Base-by-base conservation (phyloP, 139 green algal genomes). In the Volvox reticuliferus region DNA sequence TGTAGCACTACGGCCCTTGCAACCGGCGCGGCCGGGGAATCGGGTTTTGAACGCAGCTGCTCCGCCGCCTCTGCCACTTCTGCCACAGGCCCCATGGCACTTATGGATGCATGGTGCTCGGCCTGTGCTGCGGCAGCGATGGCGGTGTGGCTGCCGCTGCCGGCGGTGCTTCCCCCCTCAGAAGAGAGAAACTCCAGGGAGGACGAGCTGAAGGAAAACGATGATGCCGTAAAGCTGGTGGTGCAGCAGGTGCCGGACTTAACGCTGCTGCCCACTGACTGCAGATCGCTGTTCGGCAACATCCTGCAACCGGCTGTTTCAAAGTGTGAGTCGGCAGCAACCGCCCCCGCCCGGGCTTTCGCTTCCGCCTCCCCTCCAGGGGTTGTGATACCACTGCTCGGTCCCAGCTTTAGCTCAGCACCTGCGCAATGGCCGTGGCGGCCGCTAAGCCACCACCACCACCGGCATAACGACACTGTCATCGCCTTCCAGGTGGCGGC, bases 111-210 rank as follows among this genome's bases (percentile, higher is more conserved):
- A 36, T 71, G 21, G 24, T n/a, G 14, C 32, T 0, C 76, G 80
- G 26, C 62, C 21, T 65, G 36, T 19, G 35, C 65, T 5, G 30
- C 20, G 24, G 16, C 37, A 16, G 24, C 67, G 14, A 65, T 65
- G 30, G 32, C 33, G 32, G 26, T 12, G 36, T 89, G 65, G 67
- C 65, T 80, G 65, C 83, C 83, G 83, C 83, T 89, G 83, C 83
- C 83, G 26, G 67, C 1, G 33, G 83, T 68, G 35, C 67, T 81
- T 3, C 32, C 62, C 9, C 35, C 9, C 35, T 80, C 36, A 1
- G 83, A 89, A 6, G 83, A n/a, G n/a, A n/a, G n/a, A n/a, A n/a
- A 0, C 1, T 28, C 5, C 35, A 13, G 6, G 0, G 83, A 89
- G 0, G 83, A 89, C 12, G 67, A 89, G 50, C 32, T 13, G 0